Percentiles rank a stretch among this genome's conserved stretches.
phyloP scores from a whole-genome alignment of 257 asterid genomes.

The Cinchona pubescens region DNA sequence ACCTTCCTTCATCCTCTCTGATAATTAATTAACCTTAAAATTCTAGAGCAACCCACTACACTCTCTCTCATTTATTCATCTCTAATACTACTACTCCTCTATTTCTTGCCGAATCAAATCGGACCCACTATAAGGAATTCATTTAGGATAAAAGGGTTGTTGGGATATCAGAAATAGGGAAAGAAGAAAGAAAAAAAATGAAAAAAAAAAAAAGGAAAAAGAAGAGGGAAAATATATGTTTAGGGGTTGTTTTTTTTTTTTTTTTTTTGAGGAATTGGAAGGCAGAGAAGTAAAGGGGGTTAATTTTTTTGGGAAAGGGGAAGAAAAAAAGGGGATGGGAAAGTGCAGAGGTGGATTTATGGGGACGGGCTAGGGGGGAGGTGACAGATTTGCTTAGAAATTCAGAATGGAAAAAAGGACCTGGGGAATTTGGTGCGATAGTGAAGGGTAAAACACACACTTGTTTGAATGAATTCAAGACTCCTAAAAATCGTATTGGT shows the following conservation, averaged over 20 bases:
- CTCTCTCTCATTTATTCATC: background rate
- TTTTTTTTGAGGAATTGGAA: too few species aligned
- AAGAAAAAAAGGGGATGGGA: constrained; percentile 9
- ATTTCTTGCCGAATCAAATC: background rate
- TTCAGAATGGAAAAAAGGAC: too few species aligned
- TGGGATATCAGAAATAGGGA: background rate
- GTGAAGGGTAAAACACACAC: constrained; percentile 28
- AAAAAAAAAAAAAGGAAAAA: background rate
- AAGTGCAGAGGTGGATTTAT: constrained; percentile 6
- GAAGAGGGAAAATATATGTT: background rate
- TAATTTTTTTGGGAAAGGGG: background rate
- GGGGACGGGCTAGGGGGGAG: background rate
- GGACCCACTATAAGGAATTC: background rate
- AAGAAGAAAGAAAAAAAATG: background rate
- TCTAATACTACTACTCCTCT: background rate
- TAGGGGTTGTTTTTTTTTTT: too few species aligned
- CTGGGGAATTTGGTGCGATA: constrained; percentile 15
- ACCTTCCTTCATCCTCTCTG: constrained; percentile 9
- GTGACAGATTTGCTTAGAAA: background rate
- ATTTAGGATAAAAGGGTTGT: background rate
- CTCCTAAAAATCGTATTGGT: too few species aligned
- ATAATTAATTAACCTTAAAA: background rate
- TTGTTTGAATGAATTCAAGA: constrained; percentile 9
- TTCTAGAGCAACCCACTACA: background rate
- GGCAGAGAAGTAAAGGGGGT: background rate